Percentiles rank a stretch among this genome's conserved stretches.
Evolutionary conservation across 2,329 filamentous ascomycete species (phyloP).

Genomic region (Cryoendolithus antarcticus): DNA sequence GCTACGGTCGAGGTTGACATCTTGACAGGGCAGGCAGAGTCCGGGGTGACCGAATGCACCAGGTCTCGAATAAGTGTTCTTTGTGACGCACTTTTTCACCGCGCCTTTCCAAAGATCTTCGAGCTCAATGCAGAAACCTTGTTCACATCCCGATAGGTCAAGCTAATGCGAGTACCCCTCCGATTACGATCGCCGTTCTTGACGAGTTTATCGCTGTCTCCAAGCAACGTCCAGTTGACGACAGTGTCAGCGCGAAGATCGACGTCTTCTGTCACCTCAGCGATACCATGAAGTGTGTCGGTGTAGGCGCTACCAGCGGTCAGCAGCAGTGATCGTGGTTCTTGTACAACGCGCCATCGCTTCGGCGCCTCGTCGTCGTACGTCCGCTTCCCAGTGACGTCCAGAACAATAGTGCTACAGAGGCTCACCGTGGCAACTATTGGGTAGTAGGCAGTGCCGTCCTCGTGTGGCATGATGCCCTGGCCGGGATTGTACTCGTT

Average conservation of each 20-base stretch:
- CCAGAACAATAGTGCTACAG: conserved; percentile 62
- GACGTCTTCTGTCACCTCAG: conserved; percentile 51
- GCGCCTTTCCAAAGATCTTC: conserved; percentile 44
- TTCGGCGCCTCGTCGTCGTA: conserved; percentile 17
- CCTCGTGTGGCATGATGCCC: conserved; percentile 97
- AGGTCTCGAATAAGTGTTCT: no score
- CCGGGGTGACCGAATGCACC: no score
- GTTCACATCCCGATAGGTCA: conserved; percentile 79
- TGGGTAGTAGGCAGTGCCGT: conserved; percentile 74
- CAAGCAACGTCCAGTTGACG: conserved; percentile 60
- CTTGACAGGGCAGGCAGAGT: no score
- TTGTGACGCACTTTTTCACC: neutral
- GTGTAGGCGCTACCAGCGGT: conserved; percentile 58
- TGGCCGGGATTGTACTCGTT: conserved; percentile 83
- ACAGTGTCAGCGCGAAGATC: conserved; percentile 45
- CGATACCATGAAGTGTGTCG: conserved; percentile 63
- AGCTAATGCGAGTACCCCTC: conserved; percentile 52
- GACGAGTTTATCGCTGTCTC: conserved; percentile 31
- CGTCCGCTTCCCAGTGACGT: conserved; percentile 45
- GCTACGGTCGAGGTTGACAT: no score
- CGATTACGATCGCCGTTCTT: conserved; percentile 41
- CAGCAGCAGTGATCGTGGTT: conserved; percentile 67
- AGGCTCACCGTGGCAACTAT: conserved; percentile 87
- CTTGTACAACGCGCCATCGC: conserved; percentile 59
- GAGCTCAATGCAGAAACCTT: conserved; percentile 63